A percentile compares a stretch with the other conserved stretches of the same genome.
Conservation (phyloP, 2,329 filamentous ascomycete genomes). For the Chrysoporthe austroafricana region DNA sequence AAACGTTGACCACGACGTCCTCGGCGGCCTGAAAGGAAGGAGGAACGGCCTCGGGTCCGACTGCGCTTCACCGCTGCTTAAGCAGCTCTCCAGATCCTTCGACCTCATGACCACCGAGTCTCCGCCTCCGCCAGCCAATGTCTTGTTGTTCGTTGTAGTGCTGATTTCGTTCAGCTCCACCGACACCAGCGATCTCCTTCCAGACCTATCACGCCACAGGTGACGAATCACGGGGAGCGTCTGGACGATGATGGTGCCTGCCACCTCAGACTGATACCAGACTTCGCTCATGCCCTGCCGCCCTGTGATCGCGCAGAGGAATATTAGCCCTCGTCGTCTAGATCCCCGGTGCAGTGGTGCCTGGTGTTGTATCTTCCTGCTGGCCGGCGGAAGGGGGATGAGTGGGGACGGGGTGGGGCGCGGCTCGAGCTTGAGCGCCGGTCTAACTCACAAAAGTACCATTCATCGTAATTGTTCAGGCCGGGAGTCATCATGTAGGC, state of each 20-base stretch:
- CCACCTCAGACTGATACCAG: conserved; percentile 56
- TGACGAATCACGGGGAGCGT: conserved; percentile 56
- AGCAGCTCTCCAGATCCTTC: not conserved
- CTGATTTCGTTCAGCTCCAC: conserved; percentile 25
- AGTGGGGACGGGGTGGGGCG: not conserved
- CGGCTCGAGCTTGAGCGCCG: not conserved
- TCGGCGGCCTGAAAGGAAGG: not conserved
- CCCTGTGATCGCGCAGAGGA: conserved; percentile 30
- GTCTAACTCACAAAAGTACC: conserved; percentile 48
- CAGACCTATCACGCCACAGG: conserved; percentile 46
- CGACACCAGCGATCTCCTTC: conserved; percentile 40
- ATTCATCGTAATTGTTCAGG: conserved; percentile 45
- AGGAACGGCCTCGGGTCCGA: not conserved
- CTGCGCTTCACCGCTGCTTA: conserved; percentile 3
- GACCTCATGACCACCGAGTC: not conserved
- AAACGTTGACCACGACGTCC: conserved; percentile 13
- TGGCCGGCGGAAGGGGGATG: too few species aligned
- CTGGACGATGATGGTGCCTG: conserved; percentile 59
- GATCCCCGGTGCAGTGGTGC: not conserved
- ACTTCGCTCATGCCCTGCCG: conserved; percentile 51
- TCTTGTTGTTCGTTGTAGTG: not conserved
- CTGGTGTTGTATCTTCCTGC: too few species aligned
- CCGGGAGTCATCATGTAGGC: conserved; percentile 51
- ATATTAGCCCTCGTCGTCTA: conserved; percentile 13
- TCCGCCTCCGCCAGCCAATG: conserved; percentile 2